Base-by-base conservation (phyloP, 2,329 filamentous ascomycete genomes). In the Aspergillus pseudoglaucus region DNA sequence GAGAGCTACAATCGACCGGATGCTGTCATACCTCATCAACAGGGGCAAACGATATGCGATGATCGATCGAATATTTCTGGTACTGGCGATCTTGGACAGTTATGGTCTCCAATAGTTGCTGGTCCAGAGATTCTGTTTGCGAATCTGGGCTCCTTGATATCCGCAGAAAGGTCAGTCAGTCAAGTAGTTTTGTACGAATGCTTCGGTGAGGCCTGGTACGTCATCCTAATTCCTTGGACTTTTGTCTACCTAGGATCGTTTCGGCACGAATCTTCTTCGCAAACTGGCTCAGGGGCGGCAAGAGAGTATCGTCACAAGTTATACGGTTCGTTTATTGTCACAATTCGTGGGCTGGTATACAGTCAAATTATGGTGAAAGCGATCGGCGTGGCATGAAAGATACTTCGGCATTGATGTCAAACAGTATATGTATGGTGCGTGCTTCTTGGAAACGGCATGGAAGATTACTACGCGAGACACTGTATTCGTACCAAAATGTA, bases 1-100 rank as follows among this genome's bases (percentile, higher is more conserved):
- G 18, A 15, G 42, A 42, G 45, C 22, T 38, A 30, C 39, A 18
- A 37, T 44, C 40, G 33, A 35, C 25, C 47, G 42, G n/a, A 20
- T 42, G 30, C 42, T 46, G 27, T 57, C 69, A 58, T 74, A 87
- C 86, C 75, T 88, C 84, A 61, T 89, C 86, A 48, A 86, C 74
- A 7, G 86, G 86, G 41, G 74, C 79, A 57, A 86, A 84, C 62
- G 86, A 87, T 52, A 81, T 77, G 32, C 73, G 74, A 55, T 84
- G 81, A 25, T 82, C 76, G 46, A 88, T 65, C 17, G 85, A 78
- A 68, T 84, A 82, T 60, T 77, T 76, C 55, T 89, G 85, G 63
- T 82, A 89, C 42, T 77, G 75, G 61, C 86, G 77, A 51, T 81
- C 82, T 63, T 83, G 74, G 54, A 83, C 71, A 14, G 74, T 71